phyloP scores from a whole-genome alignment of 352 stramenopile species.

The Globisporangium irregulare region DNA sequence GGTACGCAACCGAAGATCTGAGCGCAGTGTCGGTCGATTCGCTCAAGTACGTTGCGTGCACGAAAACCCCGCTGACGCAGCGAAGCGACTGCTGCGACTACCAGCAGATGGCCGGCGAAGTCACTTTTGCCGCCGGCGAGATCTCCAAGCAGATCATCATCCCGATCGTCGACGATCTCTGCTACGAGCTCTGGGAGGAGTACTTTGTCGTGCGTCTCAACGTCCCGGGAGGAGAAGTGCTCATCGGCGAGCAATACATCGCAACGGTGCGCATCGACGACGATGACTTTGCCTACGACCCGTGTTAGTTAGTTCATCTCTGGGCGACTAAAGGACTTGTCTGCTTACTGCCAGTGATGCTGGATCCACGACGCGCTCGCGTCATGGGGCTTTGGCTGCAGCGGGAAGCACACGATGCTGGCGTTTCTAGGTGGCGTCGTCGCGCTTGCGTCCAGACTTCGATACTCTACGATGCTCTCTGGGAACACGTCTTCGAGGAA shows the following conservation, averaged over 20 bases:
- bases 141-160: conserved; percentile 86
- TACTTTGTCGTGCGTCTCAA: conserved; percentile 92
- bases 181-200: conserved; percentile 83
- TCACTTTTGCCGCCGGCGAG: conserved; percentile 89
- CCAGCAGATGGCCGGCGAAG: conserved; percentile 70
- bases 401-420: conserved; percentile 77
- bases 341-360: conserved; percentile 32
- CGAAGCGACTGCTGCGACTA: conserved; percentile 71
- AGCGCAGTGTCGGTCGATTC: conserved; percentile 54
- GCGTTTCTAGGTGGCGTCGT: conserved; percentile 23
- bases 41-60: conserved; percentile 56
- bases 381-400: conserved; percentile 74
- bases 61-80: conserved; percentile 49
- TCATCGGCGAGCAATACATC: conserved; percentile 91
- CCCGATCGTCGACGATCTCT: conserved; percentile 93
- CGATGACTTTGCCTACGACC: conserved; percentile 79
- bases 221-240: conserved; percentile 83
- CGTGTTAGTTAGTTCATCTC: conserved; percentile 30
- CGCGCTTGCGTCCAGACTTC: conserved; percentile 29
- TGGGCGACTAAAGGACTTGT: neutral
- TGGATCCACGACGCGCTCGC: conserved; percentile 43
- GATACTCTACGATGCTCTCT: conserved; percentile 70
- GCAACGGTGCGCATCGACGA: conserved; percentile 91
- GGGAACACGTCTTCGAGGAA: conserved; percentile 49
- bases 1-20: conserved; percentile 75